Conservation (phyloP, 2,329 filamentous ascomycete genomes). For the Trichophaea hybrida region DNA sequence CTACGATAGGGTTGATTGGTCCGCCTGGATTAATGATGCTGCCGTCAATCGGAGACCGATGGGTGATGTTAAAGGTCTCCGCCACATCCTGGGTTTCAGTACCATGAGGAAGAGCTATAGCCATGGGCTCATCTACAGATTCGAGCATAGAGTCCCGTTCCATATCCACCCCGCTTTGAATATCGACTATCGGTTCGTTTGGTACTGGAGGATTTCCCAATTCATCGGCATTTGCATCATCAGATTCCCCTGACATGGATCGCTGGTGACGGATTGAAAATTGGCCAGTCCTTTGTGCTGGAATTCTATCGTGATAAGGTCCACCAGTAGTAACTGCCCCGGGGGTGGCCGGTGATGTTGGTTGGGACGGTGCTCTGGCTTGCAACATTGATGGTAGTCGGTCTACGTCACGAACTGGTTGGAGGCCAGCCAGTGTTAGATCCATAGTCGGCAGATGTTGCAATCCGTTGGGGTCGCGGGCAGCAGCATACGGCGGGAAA, state of each 20-base stretch:
- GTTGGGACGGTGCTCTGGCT: conserved; percentile 65
- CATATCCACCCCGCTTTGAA: conserved; percentile 62
- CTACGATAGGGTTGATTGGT: conserved; percentile 52
- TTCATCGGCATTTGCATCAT: conserved; percentile 76
- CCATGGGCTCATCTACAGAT: conserved; percentile 52
- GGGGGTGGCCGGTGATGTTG: conserved; percentile 78
- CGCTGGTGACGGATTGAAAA: conserved; percentile 73
- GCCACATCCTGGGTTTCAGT: conserved; percentile 66
- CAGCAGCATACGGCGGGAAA: not conserved
- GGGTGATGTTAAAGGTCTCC: conserved; percentile 87
- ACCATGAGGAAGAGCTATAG: conserved; percentile 60
- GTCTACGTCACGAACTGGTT: conserved; percentile 57
- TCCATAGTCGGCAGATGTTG: not conserved
- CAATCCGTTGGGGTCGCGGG: not conserved
- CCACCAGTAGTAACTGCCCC: conserved; percentile 44
- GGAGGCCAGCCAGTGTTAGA: not conserved
- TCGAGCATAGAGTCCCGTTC: conserved; percentile 32
- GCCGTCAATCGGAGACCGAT: conserved; percentile 68
- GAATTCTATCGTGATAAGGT: conserved; percentile 10
- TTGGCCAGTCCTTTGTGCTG: conserved; percentile 36
- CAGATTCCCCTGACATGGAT: conserved; percentile 70
- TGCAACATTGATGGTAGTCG: conserved; percentile 70
- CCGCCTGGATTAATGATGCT: conserved; percentile 63
- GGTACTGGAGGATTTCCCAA: conserved; percentile 63
- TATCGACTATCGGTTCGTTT: conserved; percentile 58